Evolutionary conservation across 2,329 filamentous ascomycete genomes (phyloP).

Genomic region (Huntiella moniliformis): DNA sequence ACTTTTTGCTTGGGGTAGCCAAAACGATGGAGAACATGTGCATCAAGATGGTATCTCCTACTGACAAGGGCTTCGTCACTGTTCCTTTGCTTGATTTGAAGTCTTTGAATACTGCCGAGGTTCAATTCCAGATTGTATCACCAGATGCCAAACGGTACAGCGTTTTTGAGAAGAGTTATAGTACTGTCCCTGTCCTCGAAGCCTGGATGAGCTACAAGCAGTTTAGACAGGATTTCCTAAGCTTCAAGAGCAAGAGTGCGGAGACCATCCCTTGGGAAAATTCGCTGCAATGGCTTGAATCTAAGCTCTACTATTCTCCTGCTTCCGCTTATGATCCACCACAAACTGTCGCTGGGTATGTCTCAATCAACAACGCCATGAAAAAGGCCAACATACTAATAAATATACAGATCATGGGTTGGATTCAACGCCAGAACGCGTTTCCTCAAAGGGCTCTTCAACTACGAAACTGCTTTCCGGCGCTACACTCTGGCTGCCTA

Average conservation of each 20-base stretch:
- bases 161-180: slow-evolving; percentile 32
- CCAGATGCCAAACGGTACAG: slow-evolving; percentile 15
- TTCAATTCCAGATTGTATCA: slow-evolving; percentile 38
- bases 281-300: slow-evolving; percentile 30
- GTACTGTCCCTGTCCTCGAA: not conserved
- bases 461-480: slow-evolving; percentile 43
- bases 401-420: slow-evolving; percentile 29
- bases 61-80: slow-evolving; percentile 19
- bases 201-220: slow-evolving; percentile 5
- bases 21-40: slow-evolving; percentile 46
- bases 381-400: slow-evolving; percentile 13
- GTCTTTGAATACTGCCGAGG: slow-evolving; percentile 33
- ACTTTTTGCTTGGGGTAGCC: slow-evolving; percentile 35
- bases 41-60: slow-evolving; percentile 36
- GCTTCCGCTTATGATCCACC: slow-evolving; percentile 36
- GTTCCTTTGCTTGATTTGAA: slow-evolving; percentile 25
- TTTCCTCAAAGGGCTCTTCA: slow-evolving; percentile 55
- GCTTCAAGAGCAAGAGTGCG: not conserved
- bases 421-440: slow-evolving; percentile 51
- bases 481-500: slow-evolving; percentile 42
- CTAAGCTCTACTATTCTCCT: slow-evolving; percentile 43
- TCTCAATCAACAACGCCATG: not conserved
- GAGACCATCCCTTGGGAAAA: not conserved
- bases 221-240: not conserved
- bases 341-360: slow-evolving; percentile 35